Base-by-base conservation (phyloP, 2,329 filamentous ascomycete genomes). In the Diaporthe capsici region DNA sequence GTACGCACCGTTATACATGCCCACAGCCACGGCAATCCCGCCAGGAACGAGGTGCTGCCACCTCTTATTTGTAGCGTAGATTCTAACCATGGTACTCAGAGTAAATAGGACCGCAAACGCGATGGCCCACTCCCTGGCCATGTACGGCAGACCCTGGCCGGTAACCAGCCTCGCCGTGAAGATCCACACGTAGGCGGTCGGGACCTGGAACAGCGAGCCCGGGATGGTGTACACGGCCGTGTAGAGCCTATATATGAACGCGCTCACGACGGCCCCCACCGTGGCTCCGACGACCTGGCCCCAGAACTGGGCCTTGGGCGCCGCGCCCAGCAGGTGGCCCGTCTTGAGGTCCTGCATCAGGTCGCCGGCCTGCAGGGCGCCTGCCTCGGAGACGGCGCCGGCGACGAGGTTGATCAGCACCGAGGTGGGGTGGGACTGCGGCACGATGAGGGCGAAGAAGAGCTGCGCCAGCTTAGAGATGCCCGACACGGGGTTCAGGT, bases 341-440 rank as follows among this genome's bases (percentile, higher is more conserved):
- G 97, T 98, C 84, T 99, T 99, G 42, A 99, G 90, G 82, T 99
- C 97, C 83, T 99, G 97, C 90, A 99, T 94, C 73, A 99, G 91
- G 83, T 99, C 97, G 12, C 97, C 97, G 3, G 97, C 96, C 86
- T 99, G 97, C 6, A 98, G 88, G 4, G 97, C 97, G 7, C 97
- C 75, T 7, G 75, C 75, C 71, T 76, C 75, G 57, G 71, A 74
- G 34, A 99, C 93, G 0, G 97, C 97, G 12, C 97, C 97, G 0
- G 96, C 97, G 9, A 99, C 92, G 2, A 99, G 90, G 82, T 99
- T 99, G 82, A 98, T 98, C 74, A 98, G 89, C n/a, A 99, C 93
- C 17, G 95, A 95, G 55, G 95, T 95, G 80, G 94, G 93, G 80
- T 95, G 92, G 0, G 92, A 91, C 73, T 93, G 88, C 0, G 97